Conservation (phyloP, 2,329 filamentous ascomycete genomes). For the Pseudopithomyces chartarum region DNA sequence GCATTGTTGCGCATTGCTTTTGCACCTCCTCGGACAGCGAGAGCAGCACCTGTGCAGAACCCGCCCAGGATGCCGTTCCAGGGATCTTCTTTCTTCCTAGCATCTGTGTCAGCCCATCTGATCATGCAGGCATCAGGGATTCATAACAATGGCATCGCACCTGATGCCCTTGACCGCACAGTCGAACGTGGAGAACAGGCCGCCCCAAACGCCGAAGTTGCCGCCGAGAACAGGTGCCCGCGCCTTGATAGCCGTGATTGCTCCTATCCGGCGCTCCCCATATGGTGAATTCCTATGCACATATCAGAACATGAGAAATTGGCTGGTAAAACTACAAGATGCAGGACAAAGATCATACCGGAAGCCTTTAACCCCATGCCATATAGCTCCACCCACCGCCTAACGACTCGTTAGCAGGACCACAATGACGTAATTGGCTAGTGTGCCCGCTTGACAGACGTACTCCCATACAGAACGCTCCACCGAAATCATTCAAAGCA, state of each 20-base stretch:
- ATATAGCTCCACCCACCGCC: slow-evolving; percentile 61
- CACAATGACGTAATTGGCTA: slow-evolving; percentile 14
- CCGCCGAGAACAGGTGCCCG: slow-evolving; percentile 91
- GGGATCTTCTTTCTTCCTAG: slow-evolving; percentile 85
- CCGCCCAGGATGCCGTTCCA: slow-evolving; percentile 96
- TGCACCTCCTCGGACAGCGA: slow-evolving; percentile 86
- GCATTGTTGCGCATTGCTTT: slow-evolving; percentile 90
- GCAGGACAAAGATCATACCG: slow-evolving; percentile 10
- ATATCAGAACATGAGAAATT: background rate
- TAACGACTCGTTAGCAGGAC: slow-evolving; percentile 15
- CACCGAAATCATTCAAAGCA: slow-evolving; percentile 92
- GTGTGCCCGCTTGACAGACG: slow-evolving; percentile 43
- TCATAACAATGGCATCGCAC: background rate
- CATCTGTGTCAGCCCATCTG: background rate
- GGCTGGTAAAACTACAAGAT: background rate
- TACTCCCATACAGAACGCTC: slow-evolving; percentile 94
- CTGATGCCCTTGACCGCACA: slow-evolving; percentile 83
- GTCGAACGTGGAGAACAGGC: slow-evolving; percentile 90
- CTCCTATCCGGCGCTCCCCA: slow-evolving; percentile 88
- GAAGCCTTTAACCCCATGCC: slow-evolving; percentile 88
- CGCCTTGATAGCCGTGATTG: slow-evolving; percentile 93
- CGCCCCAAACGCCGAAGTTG: slow-evolving; percentile 97
- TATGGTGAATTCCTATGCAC: slow-evolving; percentile 55
- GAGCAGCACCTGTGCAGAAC: slow-evolving; percentile 83
- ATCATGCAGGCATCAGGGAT: too few species aligned